Base-by-base conservation (phyloP, 306 rosid species). In the Trifolium dubium region DNA sequence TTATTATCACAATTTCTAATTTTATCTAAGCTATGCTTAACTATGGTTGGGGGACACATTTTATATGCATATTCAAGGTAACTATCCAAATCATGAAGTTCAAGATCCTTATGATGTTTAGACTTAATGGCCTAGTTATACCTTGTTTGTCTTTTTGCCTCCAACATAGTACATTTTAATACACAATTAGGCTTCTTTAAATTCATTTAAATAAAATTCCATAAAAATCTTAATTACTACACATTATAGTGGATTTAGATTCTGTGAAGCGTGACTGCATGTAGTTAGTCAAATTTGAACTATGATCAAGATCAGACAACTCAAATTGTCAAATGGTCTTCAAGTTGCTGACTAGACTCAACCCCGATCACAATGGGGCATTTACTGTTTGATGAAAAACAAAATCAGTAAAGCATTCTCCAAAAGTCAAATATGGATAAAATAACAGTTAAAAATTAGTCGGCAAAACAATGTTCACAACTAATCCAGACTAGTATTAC, bases 401-500 rank as follows among this genome's bases (percentile, higher is more conserved):
- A 64, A 71, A 43, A 72, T 67, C 30, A 43, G 19, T 56, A 50
- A 9, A 61, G 46, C 67, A 55, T 39, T 74, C 62, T 80, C 6
- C 72, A 63, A 17, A 15, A 67, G 60, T 30, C 12, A 15, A 2
- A 44, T 10, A 44, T n/a, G 40, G 41, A 61, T 58, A 46, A 62
- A 79, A 69, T 8, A 63, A 67, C 44, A 60, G 35, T 71, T 23
- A 23, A 23, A 23, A 47, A 13, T 66, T 15, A 73, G 74, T 51
- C 60, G 75, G 64, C n/a, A 81, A 62, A n/a, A 40, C 62, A 78
- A 61, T 67, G 70, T n/a, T 55, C 46, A 67, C 23, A 23, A 23
- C 58, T 39, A 49, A 75, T 19, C 15, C 56, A 35, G 58, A 32
- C 34, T 58, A 61, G 54, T 69, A 28, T 23, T 23, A 23, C 68